Percentiles rank a stretch among this genome's conserved stretches.
Conservation (phyloP, 2,329 filamentous ascomycete genomes). For the Cladosporium sp. region DNA sequence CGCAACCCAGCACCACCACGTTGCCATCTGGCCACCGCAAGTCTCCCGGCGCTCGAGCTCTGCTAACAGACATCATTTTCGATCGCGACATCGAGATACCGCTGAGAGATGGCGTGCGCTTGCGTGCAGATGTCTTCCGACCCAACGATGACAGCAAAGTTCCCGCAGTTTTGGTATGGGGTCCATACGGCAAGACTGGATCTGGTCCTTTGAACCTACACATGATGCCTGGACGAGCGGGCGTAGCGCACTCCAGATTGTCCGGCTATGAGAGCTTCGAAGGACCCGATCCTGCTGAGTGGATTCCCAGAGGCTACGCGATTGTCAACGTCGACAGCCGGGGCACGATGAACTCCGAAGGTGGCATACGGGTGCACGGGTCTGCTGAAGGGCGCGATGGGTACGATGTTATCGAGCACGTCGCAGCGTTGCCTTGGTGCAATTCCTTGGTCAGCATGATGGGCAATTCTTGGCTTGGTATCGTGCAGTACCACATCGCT, state of each 20-base stretch:
- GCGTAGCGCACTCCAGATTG: neutral
- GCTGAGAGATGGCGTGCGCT: conserved; percentile 43
- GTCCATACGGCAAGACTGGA: conserved; percentile 49
- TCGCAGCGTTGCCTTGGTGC: conserved; percentile 47
- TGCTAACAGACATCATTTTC: conserved; percentile 42
- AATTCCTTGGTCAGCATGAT: conserved; percentile 47
- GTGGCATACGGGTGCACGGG: conserved; percentile 42
- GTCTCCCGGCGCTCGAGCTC: neutral
- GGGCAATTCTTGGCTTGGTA: conserved; percentile 39
- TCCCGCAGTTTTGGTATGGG: conserved; percentile 48
- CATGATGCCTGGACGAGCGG: conserved; percentile 3
- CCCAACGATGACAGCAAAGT: conserved; percentile 40
- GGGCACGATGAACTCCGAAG: conserved; percentile 38
- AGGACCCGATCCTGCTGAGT: conserved; percentile 43
- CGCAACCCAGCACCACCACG: neutral
- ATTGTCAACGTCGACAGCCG: conserved; percentile 38
- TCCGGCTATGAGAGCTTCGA: conserved; percentile 46
- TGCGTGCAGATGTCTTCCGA: conserved; percentile 50
- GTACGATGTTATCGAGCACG: conserved; percentile 47
- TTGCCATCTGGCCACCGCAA: neutral
- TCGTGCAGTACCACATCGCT: conserved; percentile 32
- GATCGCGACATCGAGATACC: conserved; percentile 49
- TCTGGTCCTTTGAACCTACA: conserved; percentile 10
- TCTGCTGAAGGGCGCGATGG: conserved; percentile 49
- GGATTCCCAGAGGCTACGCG: conserved; percentile 38